Conservation (phyloP, 2,329 filamentous ascomycete species). For the Ceratocystis ficicola region DNA sequence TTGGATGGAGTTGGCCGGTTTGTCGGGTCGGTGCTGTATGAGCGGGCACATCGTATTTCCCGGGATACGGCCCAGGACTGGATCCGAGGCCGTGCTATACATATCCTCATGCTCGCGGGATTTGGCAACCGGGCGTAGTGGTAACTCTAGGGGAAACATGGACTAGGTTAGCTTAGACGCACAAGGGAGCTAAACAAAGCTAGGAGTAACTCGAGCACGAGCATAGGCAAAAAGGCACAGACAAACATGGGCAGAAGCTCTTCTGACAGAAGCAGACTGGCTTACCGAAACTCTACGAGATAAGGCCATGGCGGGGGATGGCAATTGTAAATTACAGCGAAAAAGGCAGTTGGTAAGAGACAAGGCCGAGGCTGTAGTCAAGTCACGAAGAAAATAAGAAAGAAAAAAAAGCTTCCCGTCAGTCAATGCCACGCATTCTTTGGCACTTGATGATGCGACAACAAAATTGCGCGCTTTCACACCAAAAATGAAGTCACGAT, state of each 20-base stretch:
- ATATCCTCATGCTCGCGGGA: not conserved
- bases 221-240: not conserved
- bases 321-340: not conserved
- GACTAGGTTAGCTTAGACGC: not conserved
- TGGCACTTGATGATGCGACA: not conserved
- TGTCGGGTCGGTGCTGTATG: not conserved
- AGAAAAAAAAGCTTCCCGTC: not conserved
- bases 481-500: not conserved
- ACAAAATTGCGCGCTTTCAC: not conserved
- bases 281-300: conserved; percentile 3
- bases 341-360: not conserved
- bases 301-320: not conserved
- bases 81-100: not conserved
- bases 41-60: not conserved
- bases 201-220: too few relatives aligned
- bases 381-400: not conserved
- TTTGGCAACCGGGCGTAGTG: conserved; percentile 15
- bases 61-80: not conserved
- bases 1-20: not conserved
- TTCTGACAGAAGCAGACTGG: not conserved
- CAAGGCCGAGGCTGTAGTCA: not conserved
- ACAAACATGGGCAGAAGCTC: not conserved
- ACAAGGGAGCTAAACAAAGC: not conserved
- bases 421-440: conserved; percentile 8
- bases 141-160: conserved; percentile 3